Base-by-base conservation (phyloP, 2,329 filamentous ascomycete species). In the Aspergillus sp. region DNA sequence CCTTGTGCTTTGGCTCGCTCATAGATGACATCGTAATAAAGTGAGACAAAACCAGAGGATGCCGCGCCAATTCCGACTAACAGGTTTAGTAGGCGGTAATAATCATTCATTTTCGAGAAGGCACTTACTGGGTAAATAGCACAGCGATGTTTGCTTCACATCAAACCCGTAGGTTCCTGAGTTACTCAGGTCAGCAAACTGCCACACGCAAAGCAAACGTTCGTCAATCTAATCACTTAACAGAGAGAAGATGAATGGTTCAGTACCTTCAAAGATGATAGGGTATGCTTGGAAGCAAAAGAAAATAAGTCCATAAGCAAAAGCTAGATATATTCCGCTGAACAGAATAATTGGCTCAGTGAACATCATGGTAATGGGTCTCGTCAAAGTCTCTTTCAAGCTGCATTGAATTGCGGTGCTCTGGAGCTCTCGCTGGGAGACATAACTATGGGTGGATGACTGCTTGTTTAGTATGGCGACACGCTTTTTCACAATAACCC, bases 211-310 rank as follows among this genome's bases (percentile, higher is more conserved):
- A 3, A 30, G 27, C 27, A 3, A 23, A 6, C 3, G 10, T 5
- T 21, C 11, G 17, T 23, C 5, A 8, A 38, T 38, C 10, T 23
- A 41, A 25, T 27, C 3, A 3, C 4, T 5, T 8, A 1, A 5
- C 1, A 2, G 8, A 32, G 0, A n/a, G 6, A 8, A 32, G 3
- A 19, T 4, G 8, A 10, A 3, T 13, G 1, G 42, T 11, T 6
- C 10, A 53, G 11, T 64, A 71, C 71, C 68, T 60, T 83, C 78
- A 73, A 91, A 93, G 64, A 92, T 89, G 61, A 88, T 81, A 1
- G 87, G 87, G 71, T 88, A 93, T 2, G 89, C 88, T 72, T 91
- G 86, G 67, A 94, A 91, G 70, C 87, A 91, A 76, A 93, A 90
- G 80, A 86, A 88, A 63, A 88, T 85, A 61, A 88, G 82, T 3